A percentile compares a stretch with the other conserved stretches of the same genome.
Evolutionary conservation across 495 filamentous ascomycete genomes (phyloP).

Genomic region (Penicillium waksmanii): DNA sequence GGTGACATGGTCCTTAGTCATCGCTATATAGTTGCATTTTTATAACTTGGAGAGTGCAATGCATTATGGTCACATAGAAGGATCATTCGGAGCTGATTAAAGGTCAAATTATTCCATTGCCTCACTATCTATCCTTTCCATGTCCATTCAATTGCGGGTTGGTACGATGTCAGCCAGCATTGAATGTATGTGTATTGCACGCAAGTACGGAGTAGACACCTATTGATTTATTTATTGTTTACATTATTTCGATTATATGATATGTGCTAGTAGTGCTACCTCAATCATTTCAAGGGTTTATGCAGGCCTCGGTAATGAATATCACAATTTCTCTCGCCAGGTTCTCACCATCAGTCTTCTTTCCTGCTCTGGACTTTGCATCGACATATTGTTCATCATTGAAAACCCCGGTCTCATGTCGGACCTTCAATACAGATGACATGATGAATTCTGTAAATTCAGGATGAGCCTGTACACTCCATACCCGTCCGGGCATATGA

Average conservation of each 20-base stretch:
- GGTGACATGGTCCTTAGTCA: too few relatives aligned
- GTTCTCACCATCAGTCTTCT: slow-evolving; percentile 70
- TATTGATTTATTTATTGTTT: too few relatives aligned
- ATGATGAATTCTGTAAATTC: slow-evolving; percentile 81
- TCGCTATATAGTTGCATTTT: too few relatives aligned
- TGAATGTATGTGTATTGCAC: too few relatives aligned
- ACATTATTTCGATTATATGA: neutral
- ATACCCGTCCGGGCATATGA: slow-evolving; percentile 60
- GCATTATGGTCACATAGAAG: too few relatives aligned
- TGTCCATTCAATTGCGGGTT: too few relatives aligned
- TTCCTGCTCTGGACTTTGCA: slow-evolving; percentile 60
- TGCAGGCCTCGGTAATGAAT: slow-evolving; percentile 60
- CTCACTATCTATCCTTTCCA: too few relatives aligned
- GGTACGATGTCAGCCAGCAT: too few relatives aligned
- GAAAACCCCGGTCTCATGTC: slow-evolving; percentile 67
- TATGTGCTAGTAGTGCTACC: neutral
- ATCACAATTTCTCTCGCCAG: slow-evolving; percentile 67
- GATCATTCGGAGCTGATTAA: neutral
- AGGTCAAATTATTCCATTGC: too few relatives aligned
- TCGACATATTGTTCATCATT: slow-evolving; percentile 62
- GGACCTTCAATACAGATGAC: slow-evolving; percentile 59
- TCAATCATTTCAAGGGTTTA: neutral
- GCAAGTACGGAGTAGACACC: too few relatives aligned
- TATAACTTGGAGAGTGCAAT: too few relatives aligned
- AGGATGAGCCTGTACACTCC: slow-evolving; percentile 87